These are phyloP conservation scores for Herpetospermum pedunculosum DNA, from an alignment of 306 rosid genomes.

Conservation along the genomic window DNA sequence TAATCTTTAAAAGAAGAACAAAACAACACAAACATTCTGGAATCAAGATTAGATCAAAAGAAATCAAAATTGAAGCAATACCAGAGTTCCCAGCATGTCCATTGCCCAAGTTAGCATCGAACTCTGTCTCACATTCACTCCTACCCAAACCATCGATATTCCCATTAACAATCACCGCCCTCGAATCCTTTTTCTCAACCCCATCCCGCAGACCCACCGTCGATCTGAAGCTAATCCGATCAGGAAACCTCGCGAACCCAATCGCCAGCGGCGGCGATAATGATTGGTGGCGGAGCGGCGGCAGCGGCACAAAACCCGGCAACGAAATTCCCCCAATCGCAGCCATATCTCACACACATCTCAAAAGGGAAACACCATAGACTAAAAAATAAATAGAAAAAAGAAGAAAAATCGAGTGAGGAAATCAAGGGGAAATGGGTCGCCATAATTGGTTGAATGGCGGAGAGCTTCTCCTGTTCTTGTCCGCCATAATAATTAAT, in stretches of 20 bases:
- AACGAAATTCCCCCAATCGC: conserved; percentile 21
- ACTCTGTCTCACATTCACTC: background rate
- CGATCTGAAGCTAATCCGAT: conserved; percentile 15
- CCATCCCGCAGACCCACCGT: conserved; percentile 17
- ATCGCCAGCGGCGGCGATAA: background rate
- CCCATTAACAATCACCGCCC: conserved; percentile 16
- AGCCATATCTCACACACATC: conserved; percentile 25
- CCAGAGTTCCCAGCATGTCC: conserved; percentile 30
- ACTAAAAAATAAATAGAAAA: background rate
- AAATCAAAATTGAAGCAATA: conserved; percentile 1
- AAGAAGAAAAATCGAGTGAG: background rate
- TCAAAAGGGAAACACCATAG: background rate
- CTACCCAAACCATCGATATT: conserved; percentile 14
- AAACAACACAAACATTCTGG: background rate
- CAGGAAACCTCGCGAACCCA: conserved; percentile 9
- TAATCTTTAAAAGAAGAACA: background rate
- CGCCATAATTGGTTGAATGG: background rate
- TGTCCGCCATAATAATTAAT: background rate
- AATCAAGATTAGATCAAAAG: background rate
- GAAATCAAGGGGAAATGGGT: background rate
- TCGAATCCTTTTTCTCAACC: conserved; percentile 34
- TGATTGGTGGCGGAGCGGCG: background rate
- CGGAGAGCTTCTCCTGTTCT: background rate
- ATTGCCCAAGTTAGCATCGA: conserved; percentile 18
- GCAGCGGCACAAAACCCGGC: conserved; percentile 12